Evolutionary conservation across 495 filamentous ascomycete species (phyloP), one percentile per base, ranked within the genome.

Genomic region (Corynascus novoguineensis): DNA sequence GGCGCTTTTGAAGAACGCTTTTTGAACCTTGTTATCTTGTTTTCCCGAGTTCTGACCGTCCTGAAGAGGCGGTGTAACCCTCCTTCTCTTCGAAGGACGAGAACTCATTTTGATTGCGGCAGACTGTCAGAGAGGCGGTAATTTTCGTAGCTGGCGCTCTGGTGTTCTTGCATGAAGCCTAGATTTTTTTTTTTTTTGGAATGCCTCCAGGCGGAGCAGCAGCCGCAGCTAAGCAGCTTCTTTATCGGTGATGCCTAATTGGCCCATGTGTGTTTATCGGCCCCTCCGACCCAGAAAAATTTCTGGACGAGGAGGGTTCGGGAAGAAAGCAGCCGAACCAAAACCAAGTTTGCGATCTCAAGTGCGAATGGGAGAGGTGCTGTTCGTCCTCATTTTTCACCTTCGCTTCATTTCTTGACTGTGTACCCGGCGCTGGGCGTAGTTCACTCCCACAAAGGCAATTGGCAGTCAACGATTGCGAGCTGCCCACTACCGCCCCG

Each of bases 1-100:
- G 17, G 75, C 75, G 64, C 68, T 75, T 35, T 73, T 72, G 65
- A 75, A 71, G 58, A 75, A 78, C 15, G 68, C 60, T 57, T 72
- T 75, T 56, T 79, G 71, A 24, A 72, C 60, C 40, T 72, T 74
- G 28, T 61, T 25, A 14, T 60, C 64, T 22, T 58, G 63, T 32
- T 48, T 55, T 6, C 52, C 57, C 15, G 68, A 55, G 5, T 62
- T 56, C 0, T 40, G 50, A 25, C 67, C 68, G 32, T 74, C 69
- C 12, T 69, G 70, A 5, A 57, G 62, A 19, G 70, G 68, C 8
- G 74, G 72, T 29, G 73, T 71, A n/a, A 77, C 61, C 60, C 66
- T 78, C 38, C 74, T 71, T 61, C 73, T 69, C 55, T 78, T 78
- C 5, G 68, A 63, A 14, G 75, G 72, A 54, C 71, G 68, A 15